Evolutionary conservation across 495 filamentous ascomycete species (phyloP), one percentile per base, ranked within the genome.

Genomic region (Haplographium delicatum): DNA sequence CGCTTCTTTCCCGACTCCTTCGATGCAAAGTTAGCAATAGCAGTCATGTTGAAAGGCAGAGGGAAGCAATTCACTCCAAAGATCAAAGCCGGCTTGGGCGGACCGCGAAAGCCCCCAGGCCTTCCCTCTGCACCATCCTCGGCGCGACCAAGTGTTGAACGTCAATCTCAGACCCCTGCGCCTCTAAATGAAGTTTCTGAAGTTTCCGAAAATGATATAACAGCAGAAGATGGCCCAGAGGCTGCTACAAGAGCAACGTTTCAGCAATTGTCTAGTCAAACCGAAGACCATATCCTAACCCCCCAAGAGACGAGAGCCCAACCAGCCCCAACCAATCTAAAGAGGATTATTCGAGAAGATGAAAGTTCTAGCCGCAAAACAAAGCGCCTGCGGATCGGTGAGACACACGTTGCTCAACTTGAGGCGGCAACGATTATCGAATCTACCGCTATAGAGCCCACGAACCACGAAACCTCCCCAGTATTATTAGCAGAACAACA

Each of bases 81-180:
- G 46, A 50, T 54, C 10, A 62, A 59, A 30, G n/a, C n/a, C n/a
- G n/a, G n/a, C n/a, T n/a, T n/a, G n/a, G 39, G 47, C 16, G 26
- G 26, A 7, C 33, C 30, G 8, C 42, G 56, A 34, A 42, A 39
- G 44, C 41, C 51, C 15, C 47, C 46, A 25, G 30, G 33, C 8
- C 39, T 53, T 18, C 24, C 55, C 3, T 38, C 54, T 22, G 50
- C 46, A 22, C 27, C 58, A 39, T 58, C 57, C 41, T 52, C 58
- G 20, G 40, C 54, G 6, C 24, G 51, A 2, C 58, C 54, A 20
- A 59, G 53, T 13, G 59, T 60, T 27, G 51, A 57, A 31, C 56
- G 53, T 11, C 52, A 62, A 53, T 57, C 55, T 25, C 61, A 57
- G 27, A 64, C 51, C 35, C 55, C 59, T 50, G 55, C 53, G 22